Evolutionary conservation across 2,329 filamentous ascomycete species (phyloP), one percentile per base, ranked within the genome.

Genomic region (Verruconis gallopava): DNA sequence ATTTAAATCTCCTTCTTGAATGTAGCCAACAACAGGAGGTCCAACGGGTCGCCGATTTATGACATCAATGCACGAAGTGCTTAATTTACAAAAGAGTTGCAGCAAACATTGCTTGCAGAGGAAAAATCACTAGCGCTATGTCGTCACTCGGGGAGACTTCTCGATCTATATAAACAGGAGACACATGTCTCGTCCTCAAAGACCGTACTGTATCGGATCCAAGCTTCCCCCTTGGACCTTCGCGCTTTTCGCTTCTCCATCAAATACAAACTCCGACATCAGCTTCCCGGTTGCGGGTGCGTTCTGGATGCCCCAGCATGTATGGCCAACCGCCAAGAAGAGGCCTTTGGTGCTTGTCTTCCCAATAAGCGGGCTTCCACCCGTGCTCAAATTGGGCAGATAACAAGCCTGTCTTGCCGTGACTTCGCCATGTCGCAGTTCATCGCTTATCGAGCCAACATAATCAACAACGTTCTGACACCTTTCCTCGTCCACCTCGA

Each of bases 251-350:
- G 56, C 54, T 49, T 49, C 48, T 1, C 64, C 64, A 18, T 67
- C 65, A 55, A 62, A 67, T 22, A 67, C 62, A 48, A 67, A 54
- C 53, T 69, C 65, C 49, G 54, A 59, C 39, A 69, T 52, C 49
- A 65, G 44, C 49, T 63, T 65, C 2, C 63, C 65, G 25, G 89
- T 96, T 1, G 73, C 91, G 1, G 89, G 88, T 1, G 79, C 85
- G 63, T 98, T 96, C 64, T 96, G 89, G 17, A 98, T 94, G 0
- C 91, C 91, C 91, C 91, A 98, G 64, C 89, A 96, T 1, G 86
- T 94, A 66, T 98, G 91, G 0, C 91, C 91, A 0, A 85, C 73
- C 0, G 91, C 91, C 46, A 96, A 68, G 58, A 81, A 79, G 34
- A 96, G 54, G 0, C 88, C 86, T 4, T 76, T 73, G 0, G 80